Evolutionary conservation across 352 stramenopile genomes (phyloP).

Genomic region (Aphanomyces stellatus): DNA sequence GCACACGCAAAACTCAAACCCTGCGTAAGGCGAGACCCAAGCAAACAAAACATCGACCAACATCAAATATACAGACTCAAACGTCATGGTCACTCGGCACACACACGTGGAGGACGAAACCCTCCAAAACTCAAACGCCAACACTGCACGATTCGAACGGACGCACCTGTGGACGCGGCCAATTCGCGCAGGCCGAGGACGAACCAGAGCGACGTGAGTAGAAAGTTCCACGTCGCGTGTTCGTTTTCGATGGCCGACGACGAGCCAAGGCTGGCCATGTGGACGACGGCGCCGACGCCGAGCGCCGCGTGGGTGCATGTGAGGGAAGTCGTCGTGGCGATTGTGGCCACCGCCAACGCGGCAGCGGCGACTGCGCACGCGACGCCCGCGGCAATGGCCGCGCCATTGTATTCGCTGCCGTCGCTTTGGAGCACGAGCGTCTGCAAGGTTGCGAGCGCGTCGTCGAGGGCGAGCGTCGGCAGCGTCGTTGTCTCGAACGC

Average conservation of each 20-base stretch:
- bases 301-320: background rate
- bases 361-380: background rate
- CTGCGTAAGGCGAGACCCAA: too few species aligned
- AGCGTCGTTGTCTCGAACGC: constrained; percentile 16
- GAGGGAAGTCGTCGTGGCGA: background rate
- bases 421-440: constrained; percentile 45
- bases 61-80: too few species aligned
- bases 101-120: background rate
- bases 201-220: constrained; percentile 43
- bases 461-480: constrained; percentile 14
- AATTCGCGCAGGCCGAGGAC: constrained; percentile 9
- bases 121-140: constrained; percentile 10
- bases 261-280: constrained; percentile 59
- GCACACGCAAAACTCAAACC: too few species aligned
- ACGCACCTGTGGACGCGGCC: background rate
- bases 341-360: background rate
- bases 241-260: constrained; percentile 87
- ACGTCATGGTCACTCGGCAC: too few species aligned
- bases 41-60: too few species aligned
- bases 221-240: constrained; percentile 73
- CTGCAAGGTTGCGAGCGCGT: constrained; percentile 42
- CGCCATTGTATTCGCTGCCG: constrained; percentile 63
- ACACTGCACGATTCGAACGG: constrained; percentile 18
- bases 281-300: constrained; percentile 25
- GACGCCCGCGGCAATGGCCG: constrained; percentile 26